Conservation (phyloP, 192 early-diverging fungal genomes). For the Umbelopsis ramanniana region DNA sequence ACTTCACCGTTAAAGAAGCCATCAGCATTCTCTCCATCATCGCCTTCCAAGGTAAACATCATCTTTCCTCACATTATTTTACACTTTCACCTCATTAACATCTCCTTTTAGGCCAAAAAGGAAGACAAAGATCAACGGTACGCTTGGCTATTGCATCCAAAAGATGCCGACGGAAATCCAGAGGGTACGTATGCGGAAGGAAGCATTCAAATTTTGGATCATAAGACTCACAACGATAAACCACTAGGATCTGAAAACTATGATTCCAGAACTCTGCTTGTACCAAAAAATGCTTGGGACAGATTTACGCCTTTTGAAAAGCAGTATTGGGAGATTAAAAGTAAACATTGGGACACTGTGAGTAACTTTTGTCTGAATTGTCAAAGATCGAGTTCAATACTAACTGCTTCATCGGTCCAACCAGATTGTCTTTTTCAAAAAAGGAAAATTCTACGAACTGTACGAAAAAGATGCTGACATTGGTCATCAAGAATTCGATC, state of each 20-base stretch:
- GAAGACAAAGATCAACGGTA: conserved; percentile 87
- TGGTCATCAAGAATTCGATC: conserved; percentile 93
- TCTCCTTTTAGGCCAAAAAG: conserved; percentile 49
- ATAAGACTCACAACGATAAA: neutral
- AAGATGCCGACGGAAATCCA: conserved; percentile 75
- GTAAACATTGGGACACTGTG: conserved; percentile 90
- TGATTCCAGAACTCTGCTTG: conserved; percentile 88
- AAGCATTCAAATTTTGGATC: neutral
- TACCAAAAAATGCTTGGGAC: conserved; percentile 81
- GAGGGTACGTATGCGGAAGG: conserved; percentile 44
- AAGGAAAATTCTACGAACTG: conserved; percentile 99
- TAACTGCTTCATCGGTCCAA: neutral
- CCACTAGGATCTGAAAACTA: conserved; percentile 71
- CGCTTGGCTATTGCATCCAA: conserved; percentile 80
- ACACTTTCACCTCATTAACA: neutral
- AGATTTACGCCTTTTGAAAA: conserved; percentile 94
- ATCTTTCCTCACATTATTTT: too few relatives aligned
- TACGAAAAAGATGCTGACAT: conserved; percentile 99
- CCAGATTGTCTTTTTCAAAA: conserved; percentile 94
- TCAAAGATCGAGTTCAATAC: neutral
- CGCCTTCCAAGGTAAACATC: neutral
- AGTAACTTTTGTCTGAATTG: neutral
- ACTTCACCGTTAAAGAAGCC: neutral
- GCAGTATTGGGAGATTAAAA: conserved; percentile 99
- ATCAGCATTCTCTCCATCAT: conserved; percentile 1